These are phyloP conservation scores for Didymella segeticola DNA, from an alignment of 2,329 filamentous ascomycete genomes.

Conservation along the genomic window DNA sequence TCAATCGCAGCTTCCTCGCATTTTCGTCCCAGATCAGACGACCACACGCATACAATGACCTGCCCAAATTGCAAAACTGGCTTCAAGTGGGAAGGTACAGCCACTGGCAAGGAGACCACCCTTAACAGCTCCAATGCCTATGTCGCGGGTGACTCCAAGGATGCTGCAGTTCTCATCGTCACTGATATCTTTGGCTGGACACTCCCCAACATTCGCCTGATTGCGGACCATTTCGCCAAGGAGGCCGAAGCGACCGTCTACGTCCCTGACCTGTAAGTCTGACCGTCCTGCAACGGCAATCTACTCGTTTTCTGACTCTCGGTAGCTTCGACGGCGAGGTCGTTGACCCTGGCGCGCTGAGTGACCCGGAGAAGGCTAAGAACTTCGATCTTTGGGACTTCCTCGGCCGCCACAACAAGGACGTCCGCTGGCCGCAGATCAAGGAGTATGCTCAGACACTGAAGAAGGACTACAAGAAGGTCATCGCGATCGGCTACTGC, in stretches of 20 bases:
- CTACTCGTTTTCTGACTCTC: neutral
- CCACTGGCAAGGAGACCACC: slow-evolving; percentile 47
- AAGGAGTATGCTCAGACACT: slow-evolving; percentile 46
- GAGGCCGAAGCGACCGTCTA: slow-evolving; percentile 55
- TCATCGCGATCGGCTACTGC: slow-evolving; percentile 58
- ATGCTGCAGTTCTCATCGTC: slow-evolving; percentile 56
- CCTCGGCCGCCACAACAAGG: slow-evolving; percentile 47
- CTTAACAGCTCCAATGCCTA: slow-evolving; percentile 51
- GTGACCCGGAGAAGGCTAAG: slow-evolving; percentile 37
- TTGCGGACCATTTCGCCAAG: slow-evolving; percentile 57
- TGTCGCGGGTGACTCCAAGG: slow-evolving; percentile 53
- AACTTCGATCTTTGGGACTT: slow-evolving; percentile 52
- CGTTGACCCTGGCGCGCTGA: slow-evolving; percentile 33
- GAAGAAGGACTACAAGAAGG: slow-evolving; percentile 47
- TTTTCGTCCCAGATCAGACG: no score
- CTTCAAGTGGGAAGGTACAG: slow-evolving; percentile 49
- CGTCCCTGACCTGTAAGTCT: slow-evolving; percentile 52
- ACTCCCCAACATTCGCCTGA: slow-evolving; percentile 54
- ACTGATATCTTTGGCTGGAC: slow-evolving; percentile 57
- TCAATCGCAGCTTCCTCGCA: neutral
- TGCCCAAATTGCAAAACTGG: slow-evolving; percentile 48
- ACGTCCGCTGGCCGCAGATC: slow-evolving; percentile 49
- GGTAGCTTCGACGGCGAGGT: slow-evolving; percentile 43
- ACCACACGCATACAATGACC: slow-evolving; percentile 30
- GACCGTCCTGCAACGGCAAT: neutral